Evolutionary conservation across 2,329 filamentous ascomycete species (phyloP).

Genomic region (Bimuria novae-zelandiae): DNA sequence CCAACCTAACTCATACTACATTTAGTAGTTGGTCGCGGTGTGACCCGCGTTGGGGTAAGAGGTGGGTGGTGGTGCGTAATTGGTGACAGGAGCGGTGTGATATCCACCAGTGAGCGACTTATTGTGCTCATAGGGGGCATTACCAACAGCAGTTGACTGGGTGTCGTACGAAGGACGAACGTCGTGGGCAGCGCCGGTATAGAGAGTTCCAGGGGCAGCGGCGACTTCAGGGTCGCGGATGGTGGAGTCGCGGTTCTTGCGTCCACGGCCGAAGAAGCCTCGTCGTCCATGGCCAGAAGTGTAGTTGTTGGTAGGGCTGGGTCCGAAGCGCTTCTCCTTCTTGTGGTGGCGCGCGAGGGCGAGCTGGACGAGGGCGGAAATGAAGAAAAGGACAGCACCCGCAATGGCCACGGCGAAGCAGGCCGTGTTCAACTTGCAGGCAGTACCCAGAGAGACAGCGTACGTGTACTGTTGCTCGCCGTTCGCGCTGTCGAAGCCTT

Average conservation of each 20-base stretch:
- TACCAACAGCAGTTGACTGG: slow-evolving; percentile 53
- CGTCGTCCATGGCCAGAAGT: slow-evolving; percentile 62
- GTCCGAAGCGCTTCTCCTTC: slow-evolving; percentile 74
- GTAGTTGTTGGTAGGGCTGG: slow-evolving; percentile 69
- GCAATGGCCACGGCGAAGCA: slow-evolving; percentile 79
- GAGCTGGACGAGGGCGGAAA: slow-evolving; percentile 72
- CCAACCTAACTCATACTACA: neutral
- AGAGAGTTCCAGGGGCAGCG: slow-evolving; percentile 24
- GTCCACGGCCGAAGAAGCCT: slow-evolving; percentile 51
- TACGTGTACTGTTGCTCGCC: slow-evolving; percentile 50
- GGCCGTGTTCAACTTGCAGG: slow-evolving; percentile 77
- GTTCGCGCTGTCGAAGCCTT: slow-evolving; percentile 53
- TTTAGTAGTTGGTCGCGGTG: slow-evolving; percentile 36
- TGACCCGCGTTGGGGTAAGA: neutral
- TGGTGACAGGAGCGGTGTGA: slow-evolving; percentile 52
- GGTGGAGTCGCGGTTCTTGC: slow-evolving; percentile 35
- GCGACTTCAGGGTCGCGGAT: slow-evolving; percentile 52
- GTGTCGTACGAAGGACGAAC: slow-evolving; percentile 56
- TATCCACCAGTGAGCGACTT: slow-evolving; percentile 49
- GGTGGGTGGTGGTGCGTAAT: slow-evolving; percentile 32
- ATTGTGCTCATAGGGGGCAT: slow-evolving; percentile 40
- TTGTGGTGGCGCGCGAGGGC: slow-evolving; percentile 71
- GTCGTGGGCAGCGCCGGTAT: slow-evolving; percentile 33
- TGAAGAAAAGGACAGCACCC: slow-evolving; percentile 74
- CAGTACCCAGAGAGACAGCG: slow-evolving; percentile 56